phyloP scores from a whole-genome alignment of 352 stramenopile genomes.

The Phytopythium boreale region DNA sequence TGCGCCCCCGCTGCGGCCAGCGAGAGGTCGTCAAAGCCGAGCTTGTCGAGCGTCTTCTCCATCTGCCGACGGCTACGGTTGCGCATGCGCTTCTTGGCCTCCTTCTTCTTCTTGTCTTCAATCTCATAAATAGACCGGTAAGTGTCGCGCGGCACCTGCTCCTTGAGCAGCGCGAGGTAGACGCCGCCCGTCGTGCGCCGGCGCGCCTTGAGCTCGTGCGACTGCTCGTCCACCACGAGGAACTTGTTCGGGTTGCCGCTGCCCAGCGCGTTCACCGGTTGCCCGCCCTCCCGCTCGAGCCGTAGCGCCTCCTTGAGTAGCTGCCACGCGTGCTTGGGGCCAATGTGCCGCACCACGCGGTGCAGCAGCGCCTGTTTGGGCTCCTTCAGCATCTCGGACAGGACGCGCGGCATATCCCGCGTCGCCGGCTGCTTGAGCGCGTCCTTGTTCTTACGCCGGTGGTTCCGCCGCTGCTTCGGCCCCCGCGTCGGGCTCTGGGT shows the following conservation, averaged over 20 bases:
- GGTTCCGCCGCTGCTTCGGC: slow-evolving; percentile 9
- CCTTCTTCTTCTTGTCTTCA: slow-evolving; percentile 73
- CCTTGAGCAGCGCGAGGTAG: slow-evolving; percentile 65
- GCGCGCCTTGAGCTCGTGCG: slow-evolving; percentile 39
- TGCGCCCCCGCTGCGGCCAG: slow-evolving; percentile 14
- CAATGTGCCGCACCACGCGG: slow-evolving; percentile 65
- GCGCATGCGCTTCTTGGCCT: slow-evolving; percentile 53
- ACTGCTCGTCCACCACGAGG: slow-evolving; percentile 35
- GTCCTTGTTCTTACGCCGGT: slow-evolving; percentile 18
- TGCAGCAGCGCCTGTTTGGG: slow-evolving; percentile 70
- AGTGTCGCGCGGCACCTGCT: slow-evolving; percentile 55
- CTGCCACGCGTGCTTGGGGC: slow-evolving; percentile 55
- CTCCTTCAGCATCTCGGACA: slow-evolving; percentile 57
- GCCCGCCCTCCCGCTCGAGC: slow-evolving; percentile 59
- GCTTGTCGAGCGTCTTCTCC: slow-evolving; percentile 54
- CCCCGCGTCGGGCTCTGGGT: slow-evolving; percentile 15
- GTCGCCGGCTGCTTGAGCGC: slow-evolving; percentile 45
- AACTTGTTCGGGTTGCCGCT: slow-evolving; percentile 51
- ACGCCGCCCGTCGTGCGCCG: slow-evolving; percentile 70
- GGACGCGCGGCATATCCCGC: slow-evolving; percentile 48
- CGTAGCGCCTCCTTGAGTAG: slow-evolving; percentile 62
- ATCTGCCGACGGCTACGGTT: slow-evolving; percentile 50
- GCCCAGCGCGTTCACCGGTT: slow-evolving; percentile 43
- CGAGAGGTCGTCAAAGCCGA: slow-evolving; percentile 52
- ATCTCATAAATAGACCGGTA: slow-evolving; percentile 79